phyloP scores from a whole-genome alignment of 441 rosid species.

The Euphorbia corollata region DNA sequence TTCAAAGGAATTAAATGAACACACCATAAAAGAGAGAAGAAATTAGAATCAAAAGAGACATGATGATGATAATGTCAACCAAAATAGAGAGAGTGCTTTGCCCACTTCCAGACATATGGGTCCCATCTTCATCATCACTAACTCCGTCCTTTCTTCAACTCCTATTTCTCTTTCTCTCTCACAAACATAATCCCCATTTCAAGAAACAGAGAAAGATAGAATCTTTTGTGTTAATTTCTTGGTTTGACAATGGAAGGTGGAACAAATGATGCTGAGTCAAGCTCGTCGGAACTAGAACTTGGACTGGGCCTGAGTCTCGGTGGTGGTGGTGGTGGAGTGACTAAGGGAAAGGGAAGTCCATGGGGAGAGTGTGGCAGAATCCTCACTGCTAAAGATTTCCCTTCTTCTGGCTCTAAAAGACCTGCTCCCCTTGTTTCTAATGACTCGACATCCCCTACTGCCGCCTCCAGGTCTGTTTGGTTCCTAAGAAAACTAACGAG shows the following conservation, averaged over 20 bases:
- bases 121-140: conserved; percentile 61
- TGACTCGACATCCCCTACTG: conserved; percentile 52
- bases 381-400: conserved; percentile 75
- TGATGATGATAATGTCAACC: conserved; percentile 41
- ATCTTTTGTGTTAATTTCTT: conserved; percentile 1
- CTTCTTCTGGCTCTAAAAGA: conserved; percentile 59
- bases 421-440: conserved; percentile 59
- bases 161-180: conserved; percentile 14
- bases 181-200: neutral
- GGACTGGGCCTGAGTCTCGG: conserved; percentile 67
- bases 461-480: conserved; percentile 42
- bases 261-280: conserved; percentile 41
- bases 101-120: conserved; percentile 77
- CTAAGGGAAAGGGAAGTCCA: conserved; percentile 30
- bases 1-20: too few species aligned
- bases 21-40: conserved; percentile 15
- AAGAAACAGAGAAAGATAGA: neutral
- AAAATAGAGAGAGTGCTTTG: conserved; percentile 41
- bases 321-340: conserved; percentile 45
- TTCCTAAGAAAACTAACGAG: conserved; percentile 9
- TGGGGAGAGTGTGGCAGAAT: conserved; percentile 71
- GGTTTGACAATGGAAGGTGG: conserved; percentile 38
- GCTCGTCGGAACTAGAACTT: conserved; percentile 56
- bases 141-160: conserved; percentile 35
- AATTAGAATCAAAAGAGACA: conserved; percentile 31